These are phyloP conservation scores for Cutaneotrichosporon cutaneum DNA, from an alignment of 1,284 basidiomycete genomes.

Conservation along the genomic window DNA sequence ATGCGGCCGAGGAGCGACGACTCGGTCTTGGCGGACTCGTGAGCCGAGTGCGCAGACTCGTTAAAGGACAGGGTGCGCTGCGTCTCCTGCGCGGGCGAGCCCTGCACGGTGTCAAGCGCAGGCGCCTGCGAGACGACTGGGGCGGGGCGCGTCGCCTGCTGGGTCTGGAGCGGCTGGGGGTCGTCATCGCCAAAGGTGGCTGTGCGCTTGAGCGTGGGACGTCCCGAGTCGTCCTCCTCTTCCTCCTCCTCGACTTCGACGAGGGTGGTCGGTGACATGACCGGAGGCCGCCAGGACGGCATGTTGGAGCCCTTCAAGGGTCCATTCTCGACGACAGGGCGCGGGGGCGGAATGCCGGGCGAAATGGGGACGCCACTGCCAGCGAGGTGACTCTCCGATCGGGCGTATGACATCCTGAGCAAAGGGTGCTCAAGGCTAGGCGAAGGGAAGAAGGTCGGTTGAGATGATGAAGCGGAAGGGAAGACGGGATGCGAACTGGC, in stretches of 20 bases:
- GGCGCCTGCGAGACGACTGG: conserved; percentile 12
- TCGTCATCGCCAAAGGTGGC: conserved; percentile 27
- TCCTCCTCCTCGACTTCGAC: conserved; percentile 25
- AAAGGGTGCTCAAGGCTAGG: conserved; percentile 17
- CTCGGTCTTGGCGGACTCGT: not conserved
- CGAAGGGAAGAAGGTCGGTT: conserved; percentile 16
- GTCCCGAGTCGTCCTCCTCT: conserved; percentile 22
- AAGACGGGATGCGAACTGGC: conserved; percentile 19
- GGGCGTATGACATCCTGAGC: conserved; percentile 23
- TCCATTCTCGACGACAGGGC: conserved; percentile 17
- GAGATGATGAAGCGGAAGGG: conserved; percentile 15
- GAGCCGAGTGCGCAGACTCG: conserved; percentile 1
- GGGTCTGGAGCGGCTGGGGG: conserved; percentile 1
- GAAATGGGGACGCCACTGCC: conserved; percentile 2
- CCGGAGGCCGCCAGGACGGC: conserved; percentile 20
- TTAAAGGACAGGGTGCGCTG: conserved; percentile 8
- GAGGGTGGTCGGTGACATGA: conserved; percentile 21
- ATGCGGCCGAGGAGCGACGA: conserved; percentile 17
- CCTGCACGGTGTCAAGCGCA: conserved; percentile 14
- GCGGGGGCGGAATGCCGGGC: conserved; percentile 6
- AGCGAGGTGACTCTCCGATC: conserved; percentile 23
- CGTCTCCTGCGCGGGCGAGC: conserved; percentile 14
- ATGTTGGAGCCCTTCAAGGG: conserved; percentile 11
- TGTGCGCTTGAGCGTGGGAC: conserved; percentile 18
- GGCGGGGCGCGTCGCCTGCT: not conserved